Percentiles rank a stretch among this genome's conserved stretches.
Conservation (phyloP, 768 basidiomycete genomes). For the Lentinula sp. region DNA sequence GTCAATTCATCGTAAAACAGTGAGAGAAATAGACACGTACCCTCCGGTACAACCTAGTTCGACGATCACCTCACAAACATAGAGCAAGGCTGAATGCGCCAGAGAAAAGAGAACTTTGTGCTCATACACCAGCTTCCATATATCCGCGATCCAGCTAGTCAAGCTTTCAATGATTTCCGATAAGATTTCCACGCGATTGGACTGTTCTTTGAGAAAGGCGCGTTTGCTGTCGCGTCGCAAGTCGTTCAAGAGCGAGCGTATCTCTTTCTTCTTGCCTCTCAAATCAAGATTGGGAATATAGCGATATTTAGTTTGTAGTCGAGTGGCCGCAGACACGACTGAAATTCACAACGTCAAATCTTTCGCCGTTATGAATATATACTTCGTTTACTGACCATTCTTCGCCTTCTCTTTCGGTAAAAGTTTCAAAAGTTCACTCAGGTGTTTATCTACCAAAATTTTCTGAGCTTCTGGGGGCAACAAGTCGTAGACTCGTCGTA, state of each 20-base stretch:
- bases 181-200: slow-evolving; percentile 48
- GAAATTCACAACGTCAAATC: not conserved
- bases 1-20: not conserved
- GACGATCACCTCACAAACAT: slow-evolving; percentile 35
- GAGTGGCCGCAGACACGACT: slow-evolving; percentile 33
- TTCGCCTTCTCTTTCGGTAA: slow-evolving; percentile 30
- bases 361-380: not conserved
- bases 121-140: slow-evolving; percentile 61
- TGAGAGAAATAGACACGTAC: slow-evolving; percentile 7
- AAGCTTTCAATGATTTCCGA: slow-evolving; percentile 51
- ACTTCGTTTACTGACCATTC: slow-evolving; percentile 20
- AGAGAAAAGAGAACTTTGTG: slow-evolving; percentile 41
- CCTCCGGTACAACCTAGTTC: slow-evolving; percentile 23
- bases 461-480: slow-evolving; percentile 51
- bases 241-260: slow-evolving; percentile 45
- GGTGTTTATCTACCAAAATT: slow-evolving; percentile 40
- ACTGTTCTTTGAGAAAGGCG: slow-evolving; percentile 45
- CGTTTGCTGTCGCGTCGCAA: slow-evolving; percentile 49
- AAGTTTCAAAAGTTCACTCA: slow-evolving; percentile 42
- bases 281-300: slow-evolving; percentile 46
- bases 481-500: slow-evolving; percentile 38
- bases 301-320: slow-evolving; percentile 30
- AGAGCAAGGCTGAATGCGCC: slow-evolving; percentile 55
- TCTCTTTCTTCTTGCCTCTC: slow-evolving; percentile 47
- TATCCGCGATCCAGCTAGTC: slow-evolving; percentile 52